Base-by-base conservation (phyloP, 2,329 filamentous ascomycete genomes). In the Tolypocladium album region DNA sequence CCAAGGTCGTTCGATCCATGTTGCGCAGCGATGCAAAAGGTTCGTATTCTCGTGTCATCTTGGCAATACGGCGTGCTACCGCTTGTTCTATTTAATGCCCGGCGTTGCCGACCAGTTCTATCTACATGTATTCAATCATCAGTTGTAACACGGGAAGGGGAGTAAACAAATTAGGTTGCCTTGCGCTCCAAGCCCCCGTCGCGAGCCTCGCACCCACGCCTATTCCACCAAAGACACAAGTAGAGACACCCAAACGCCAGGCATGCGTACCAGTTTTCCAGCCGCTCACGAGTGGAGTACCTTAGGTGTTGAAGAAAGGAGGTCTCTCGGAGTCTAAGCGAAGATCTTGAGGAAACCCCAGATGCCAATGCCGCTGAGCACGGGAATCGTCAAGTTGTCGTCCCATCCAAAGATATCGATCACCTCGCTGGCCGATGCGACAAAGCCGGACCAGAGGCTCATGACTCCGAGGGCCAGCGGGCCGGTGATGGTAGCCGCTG, bases 361-460 rank as follows among this genome's bases (percentile, higher is more conserved):
- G 62, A 99, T 86, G 8, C 92, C 92, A 55, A 91, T 75, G 31
- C 92, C 92, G 70, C 91, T 96, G 57, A 99, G 79, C 34, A 96
- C 86, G 2, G 94, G 94, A 73, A 99, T 99, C 57, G 93, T 97
- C 67, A 99, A 79, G 74, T 99, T 99, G 76, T 99, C 94, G 70
- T 99, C 94, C 89, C 91, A 92, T 56, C 92, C 90, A 71, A 92
- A 97, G 0, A 97, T 70, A 75, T 99, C 92, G 55, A 96, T 81
- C 20, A 93, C 88, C 75, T 99, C 94, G 69, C 92, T 97, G 53
- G 87, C 86, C 60, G 92, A 90, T 50, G 92, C 94, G 58, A 93
- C 85, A 52, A 97, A 75, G n/a, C 94, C 94, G 8, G 92, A 92
- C 77, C 89, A 90, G 45, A 96, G 65, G 70, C 91, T 90, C 84